Conservation (phyloP, 805 yeast species). For the Starmerella asiatica region DNA sequence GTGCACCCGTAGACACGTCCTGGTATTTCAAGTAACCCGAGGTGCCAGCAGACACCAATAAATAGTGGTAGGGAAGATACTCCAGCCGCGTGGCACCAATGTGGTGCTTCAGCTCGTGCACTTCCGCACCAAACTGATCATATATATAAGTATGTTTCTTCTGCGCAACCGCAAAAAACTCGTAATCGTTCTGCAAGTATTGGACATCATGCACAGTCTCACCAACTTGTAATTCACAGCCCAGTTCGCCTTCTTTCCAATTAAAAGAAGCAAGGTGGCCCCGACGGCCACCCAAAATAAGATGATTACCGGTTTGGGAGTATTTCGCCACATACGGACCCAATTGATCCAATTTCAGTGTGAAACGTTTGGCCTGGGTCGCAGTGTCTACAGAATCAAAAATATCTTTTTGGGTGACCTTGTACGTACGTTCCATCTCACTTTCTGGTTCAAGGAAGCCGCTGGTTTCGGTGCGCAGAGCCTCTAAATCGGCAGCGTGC, state of each 20-base stretch:
- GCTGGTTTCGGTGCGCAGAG: conserved; percentile 65
- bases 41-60: conserved; percentile 77
- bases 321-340: conserved; percentile 79
- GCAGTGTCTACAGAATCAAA: conserved; percentile 58
- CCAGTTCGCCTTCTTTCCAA: conserved; percentile 77
- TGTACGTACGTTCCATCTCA: conserved; percentile 81
- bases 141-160: conserved; percentile 86
- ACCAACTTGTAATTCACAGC: conserved; percentile 68
- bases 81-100: conserved; percentile 71
- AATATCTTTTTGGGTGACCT: conserved; percentile 71
- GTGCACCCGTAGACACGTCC: conserved; percentile 83
- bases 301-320: conserved; percentile 73
- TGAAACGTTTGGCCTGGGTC: conserved; percentile 61
- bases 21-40: conserved; percentile 84
- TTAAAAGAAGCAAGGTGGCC: conserved; percentile 95
- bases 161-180: conserved; percentile 92
- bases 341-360: conserved; percentile 55
- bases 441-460: conserved; percentile 88
- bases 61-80: conserved; percentile 83
- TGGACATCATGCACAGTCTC: conserved; percentile 88
- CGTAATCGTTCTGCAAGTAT: conserved; percentile 72
- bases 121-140: conserved; percentile 79
- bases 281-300: conserved; percentile 73
- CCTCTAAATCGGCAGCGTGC: conserved; percentile 76
- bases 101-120: conserved; percentile 84